These are phyloP conservation scores for Endotrypanum monterogeii DNA, from an alignment of 208 protist species.

Conservation along the genomic window DNA sequence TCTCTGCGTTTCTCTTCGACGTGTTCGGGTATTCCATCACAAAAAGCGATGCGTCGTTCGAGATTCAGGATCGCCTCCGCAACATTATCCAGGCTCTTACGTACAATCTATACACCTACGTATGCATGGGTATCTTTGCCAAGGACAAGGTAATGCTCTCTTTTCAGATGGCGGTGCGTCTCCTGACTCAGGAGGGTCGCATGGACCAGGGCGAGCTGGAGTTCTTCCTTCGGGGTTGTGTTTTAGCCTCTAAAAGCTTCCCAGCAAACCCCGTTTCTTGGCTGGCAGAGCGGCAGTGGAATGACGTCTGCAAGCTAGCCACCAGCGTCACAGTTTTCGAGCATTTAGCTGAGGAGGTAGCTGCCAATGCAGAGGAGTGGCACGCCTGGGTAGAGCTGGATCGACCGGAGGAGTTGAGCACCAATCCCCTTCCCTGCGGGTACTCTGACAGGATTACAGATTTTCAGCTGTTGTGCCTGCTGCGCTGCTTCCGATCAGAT, in stretches of 20 bases:
- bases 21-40: constrained; percentile 97
- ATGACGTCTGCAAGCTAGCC: constrained; percentile 93
- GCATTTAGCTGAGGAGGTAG: constrained; percentile 72
- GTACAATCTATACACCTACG: constrained; percentile 97
- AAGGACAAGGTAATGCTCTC: constrained; percentile 98
- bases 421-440: constrained; percentile 70
- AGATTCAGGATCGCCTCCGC: constrained; percentile 93
- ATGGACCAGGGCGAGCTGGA: constrained; percentile 93
- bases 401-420: constrained; percentile 89
- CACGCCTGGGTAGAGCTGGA: constrained; percentile 91
- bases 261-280: constrained; percentile 87
- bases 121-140: constrained; percentile 98
- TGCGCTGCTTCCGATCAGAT: constrained; percentile 98
- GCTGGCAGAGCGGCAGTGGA: constrained; percentile 97
- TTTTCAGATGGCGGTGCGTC: constrained; percentile 97
- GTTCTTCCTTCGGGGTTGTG: constrained; percentile 98
- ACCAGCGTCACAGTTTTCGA: constrained; percentile 78
- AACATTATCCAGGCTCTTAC: constrained; percentile 98
- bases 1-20: constrained; percentile 96
- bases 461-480: constrained; percentile 95
- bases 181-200: constrained; percentile 90
- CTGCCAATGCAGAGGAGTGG: constrained; percentile 91
- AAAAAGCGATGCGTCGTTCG: constrained; percentile 91
- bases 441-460: constrained; percentile 72
- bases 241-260: constrained; percentile 93